These are phyloP conservation scores for Musa troglodytarum DNA, from an alignment of 176 grass and related monocot genomes.

Conservation along the genomic window DNA sequence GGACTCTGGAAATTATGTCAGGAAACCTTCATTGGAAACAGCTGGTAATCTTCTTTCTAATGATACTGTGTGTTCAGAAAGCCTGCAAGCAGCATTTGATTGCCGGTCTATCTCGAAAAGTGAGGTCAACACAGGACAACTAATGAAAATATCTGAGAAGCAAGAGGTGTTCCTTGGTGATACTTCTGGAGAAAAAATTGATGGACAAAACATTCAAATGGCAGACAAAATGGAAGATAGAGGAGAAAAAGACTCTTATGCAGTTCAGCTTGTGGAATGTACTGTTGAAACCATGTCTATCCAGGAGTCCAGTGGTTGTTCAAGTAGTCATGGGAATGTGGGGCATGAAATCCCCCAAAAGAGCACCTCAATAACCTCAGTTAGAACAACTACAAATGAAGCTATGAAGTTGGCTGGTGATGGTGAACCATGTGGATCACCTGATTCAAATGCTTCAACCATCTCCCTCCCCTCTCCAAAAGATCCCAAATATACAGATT, in stretches of 20 bases:
- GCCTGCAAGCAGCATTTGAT: not conserved
- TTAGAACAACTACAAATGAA: slow-evolving; percentile 43
- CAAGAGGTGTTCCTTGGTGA: not conserved
- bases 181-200: not conserved
- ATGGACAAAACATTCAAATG: not conserved
- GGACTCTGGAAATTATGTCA: slow-evolving; percentile 26
- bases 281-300: not conserved
- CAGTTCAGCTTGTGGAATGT: not conserved
- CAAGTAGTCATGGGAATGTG: not conserved
- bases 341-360: slow-evolving; percentile 5
- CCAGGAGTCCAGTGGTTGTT: not conserved
- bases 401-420: slow-evolving; percentile 39
- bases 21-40: not conserved
- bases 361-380: slow-evolving; percentile 23
- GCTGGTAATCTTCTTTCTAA: slow-evolving; percentile 5
- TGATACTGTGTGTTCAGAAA: slow-evolving; percentile 31
- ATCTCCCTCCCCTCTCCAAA: slow-evolving; percentile 45
- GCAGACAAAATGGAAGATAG: not conserved
- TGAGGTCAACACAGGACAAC: not conserved
- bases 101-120: not conserved
- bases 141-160: not conserved
- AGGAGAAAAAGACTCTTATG: not conserved
- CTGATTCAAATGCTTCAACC: slow-evolving; percentile 43
- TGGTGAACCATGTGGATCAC: slow-evolving; percentile 42
- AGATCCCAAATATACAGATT: slow-evolving; percentile 26